phyloP scores from a whole-genome alignment of 192 early-diverging fungal genomes.

The Pilobolus umbonatus region DNA sequence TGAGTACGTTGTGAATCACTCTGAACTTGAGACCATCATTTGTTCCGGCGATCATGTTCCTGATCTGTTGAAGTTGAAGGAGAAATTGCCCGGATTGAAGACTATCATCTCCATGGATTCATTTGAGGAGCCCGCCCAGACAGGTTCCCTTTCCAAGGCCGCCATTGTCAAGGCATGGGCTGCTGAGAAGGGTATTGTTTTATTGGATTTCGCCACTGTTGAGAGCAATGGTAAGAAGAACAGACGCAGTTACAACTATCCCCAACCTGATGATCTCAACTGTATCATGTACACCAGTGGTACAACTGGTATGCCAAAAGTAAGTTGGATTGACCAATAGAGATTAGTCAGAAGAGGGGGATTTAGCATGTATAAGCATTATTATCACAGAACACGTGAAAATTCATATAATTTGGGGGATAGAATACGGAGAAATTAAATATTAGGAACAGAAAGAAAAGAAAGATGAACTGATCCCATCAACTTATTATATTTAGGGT shows the following conservation, averaged over 20 bases:
- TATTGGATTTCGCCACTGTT: slow-evolving; percentile 55
- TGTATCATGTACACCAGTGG: slow-evolving; percentile 82
- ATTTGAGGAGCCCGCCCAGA: slow-evolving; percentile 40
- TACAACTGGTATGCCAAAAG: slow-evolving; percentile 80
- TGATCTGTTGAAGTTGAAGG: slow-evolving; percentile 44
- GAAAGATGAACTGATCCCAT: too few relatives aligned
- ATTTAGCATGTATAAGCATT: neutral
- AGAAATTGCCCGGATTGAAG: slow-evolving; percentile 64
- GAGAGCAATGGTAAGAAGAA: slow-evolving; percentile 56
- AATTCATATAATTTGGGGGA: too few relatives aligned
- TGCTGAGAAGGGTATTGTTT: slow-evolving; percentile 50
- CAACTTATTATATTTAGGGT: slow-evolving; percentile 29
- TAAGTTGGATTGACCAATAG: too few relatives aligned
- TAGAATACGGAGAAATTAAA: too few relatives aligned
- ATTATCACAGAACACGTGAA: slow-evolving; percentile 4
- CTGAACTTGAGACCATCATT: slow-evolving; percentile 68
- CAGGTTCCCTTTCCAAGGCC: slow-evolving; percentile 21
- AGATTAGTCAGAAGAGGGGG: too few relatives aligned
- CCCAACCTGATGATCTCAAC: slow-evolving; percentile 62
- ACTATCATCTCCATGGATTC: slow-evolving; percentile 72
- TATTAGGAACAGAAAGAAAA: too few relatives aligned
- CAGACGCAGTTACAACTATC: slow-evolving; percentile 48
- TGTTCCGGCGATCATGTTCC: slow-evolving; percentile 54
- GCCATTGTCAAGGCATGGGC: slow-evolving; percentile 57
- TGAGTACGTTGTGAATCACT: slow-evolving; percentile 82